phyloP scores from a whole-genome alignment of 2,329 filamentous ascomycete species.

The Penicillium polonicum region DNA sequence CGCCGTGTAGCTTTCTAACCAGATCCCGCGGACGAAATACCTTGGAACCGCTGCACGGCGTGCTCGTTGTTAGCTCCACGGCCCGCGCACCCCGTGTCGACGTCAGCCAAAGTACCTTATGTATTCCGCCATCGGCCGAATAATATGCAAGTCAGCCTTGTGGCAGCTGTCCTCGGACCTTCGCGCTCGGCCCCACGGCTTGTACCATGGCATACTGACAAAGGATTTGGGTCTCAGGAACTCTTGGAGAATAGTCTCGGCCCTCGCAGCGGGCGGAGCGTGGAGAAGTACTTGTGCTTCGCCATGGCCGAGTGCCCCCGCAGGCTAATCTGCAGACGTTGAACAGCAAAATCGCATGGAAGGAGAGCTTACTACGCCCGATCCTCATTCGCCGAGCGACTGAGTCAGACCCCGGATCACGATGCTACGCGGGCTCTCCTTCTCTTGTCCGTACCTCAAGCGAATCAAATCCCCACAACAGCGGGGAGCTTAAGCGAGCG shows the following conservation, averaged over 20 bases:
- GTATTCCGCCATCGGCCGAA: not conserved
- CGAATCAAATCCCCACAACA: not conserved
- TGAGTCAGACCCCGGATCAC: not conserved
- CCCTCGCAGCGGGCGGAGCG: not conserved
- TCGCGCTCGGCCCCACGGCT: not conserved
- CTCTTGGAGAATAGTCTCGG: not conserved
- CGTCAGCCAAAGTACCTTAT: not conserved
- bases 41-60: not conserved
- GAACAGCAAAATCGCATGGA: not conserved
- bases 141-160: not conserved
- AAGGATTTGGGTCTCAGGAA: not conserved
- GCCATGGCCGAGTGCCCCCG: not conserved
- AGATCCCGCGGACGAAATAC: not conserved
- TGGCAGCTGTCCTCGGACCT: not conserved
- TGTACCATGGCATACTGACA: not conserved
- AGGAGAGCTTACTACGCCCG: not conserved
- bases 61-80: not conserved
- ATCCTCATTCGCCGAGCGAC: not conserved
- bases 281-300: not conserved
- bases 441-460: not conserved
- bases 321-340: not conserved
- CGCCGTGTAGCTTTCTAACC: not conserved
- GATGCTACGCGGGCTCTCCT: not conserved
- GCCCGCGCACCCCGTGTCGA: not conserved
- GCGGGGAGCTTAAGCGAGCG: not conserved